Percentiles rank a stretch among this genome's conserved stretches.
These are phyloP conservation scores for Oemleria cerasiformis DNA, from an alignment of 306 rosid genomes.

Conservation along the genomic window DNA sequence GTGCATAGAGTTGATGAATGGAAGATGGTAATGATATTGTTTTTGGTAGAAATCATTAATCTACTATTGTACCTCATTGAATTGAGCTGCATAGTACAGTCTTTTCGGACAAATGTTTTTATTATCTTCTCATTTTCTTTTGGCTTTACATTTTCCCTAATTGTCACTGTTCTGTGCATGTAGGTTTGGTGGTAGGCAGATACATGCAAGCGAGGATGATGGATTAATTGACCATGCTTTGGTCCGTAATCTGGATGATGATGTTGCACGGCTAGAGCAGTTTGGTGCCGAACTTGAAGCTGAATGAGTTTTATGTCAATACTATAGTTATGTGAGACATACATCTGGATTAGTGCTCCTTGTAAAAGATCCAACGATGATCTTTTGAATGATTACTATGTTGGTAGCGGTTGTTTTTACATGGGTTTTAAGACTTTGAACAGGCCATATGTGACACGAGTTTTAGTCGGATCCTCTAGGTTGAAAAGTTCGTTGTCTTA, in stretches of 20 bases:
- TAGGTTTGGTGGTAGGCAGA: conserved; percentile 94
- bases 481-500: neutral
- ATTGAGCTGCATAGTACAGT: neutral
- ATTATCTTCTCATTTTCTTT: neutral
- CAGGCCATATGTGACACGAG: neutral
- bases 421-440: neutral
- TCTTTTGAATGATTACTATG: neutral
- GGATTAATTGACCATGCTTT: conserved; percentile 71
- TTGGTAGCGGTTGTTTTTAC: neutral
- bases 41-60: neutral
- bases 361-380: neutral
- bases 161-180: conserved; percentile 5
- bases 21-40: conserved; percentile 74
- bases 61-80: too few species aligned
- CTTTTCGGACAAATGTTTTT: neutral
- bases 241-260: conserved; percentile 66
- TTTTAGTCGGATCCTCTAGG: neutral
- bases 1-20: conserved; percentile 90
- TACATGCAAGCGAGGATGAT: conserved; percentile 88
- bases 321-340: conserved; percentile 2
- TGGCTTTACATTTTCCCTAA: neutral
- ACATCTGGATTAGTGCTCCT: neutral
- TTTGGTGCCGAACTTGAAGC: conserved; percentile 93
- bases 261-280: conserved; percentile 74
- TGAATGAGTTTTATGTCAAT: conserved; percentile 33